A percentile compares a stretch with the other conserved stretches of the same genome.
These are phyloP conservation scores for Chlorella sorokiniana DNA, from an alignment of 139 green algal species.

Conservation along the genomic window DNA sequence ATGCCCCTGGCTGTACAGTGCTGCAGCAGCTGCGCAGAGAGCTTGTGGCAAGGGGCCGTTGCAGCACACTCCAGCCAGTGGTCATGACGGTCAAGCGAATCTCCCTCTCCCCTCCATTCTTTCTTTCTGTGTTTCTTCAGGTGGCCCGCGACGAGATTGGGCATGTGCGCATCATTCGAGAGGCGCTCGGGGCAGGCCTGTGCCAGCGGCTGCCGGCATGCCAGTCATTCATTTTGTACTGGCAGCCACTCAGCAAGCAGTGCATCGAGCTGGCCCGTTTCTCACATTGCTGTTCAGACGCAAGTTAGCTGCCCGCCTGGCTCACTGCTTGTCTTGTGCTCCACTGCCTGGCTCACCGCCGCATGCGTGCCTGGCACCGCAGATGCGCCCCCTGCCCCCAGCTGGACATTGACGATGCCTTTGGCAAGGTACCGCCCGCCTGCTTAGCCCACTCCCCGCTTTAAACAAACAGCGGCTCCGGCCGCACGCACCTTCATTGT, in stretches of 20 bases:
- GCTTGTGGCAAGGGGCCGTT: no score
- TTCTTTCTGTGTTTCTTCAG: conserved; percentile 2
- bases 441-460: no score
- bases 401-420: conserved; percentile 22
- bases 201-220: neutral
- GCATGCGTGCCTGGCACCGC: no score
- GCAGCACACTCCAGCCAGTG: no score
- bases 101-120: no score
- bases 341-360: no score
- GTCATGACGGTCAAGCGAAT: no score
- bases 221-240: neutral
- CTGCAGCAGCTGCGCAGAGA: neutral
- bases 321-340: neutral
- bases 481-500: neutral
- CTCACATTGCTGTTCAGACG: no score
- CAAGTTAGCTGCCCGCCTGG: no score
- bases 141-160: conserved; percentile 40
- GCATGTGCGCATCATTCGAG: conserved; percentile 32
- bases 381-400: conserved; percentile 1
- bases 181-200: conserved; percentile 31
- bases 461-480: neutral
- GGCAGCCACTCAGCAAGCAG: no score
- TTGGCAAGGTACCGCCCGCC: conserved; percentile 2
- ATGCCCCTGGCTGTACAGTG: neutral
- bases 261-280: no score